These are phyloP conservation scores for Strigomonas galati DNA, from an alignment of 208 protist species.

Conservation along the genomic window DNA sequence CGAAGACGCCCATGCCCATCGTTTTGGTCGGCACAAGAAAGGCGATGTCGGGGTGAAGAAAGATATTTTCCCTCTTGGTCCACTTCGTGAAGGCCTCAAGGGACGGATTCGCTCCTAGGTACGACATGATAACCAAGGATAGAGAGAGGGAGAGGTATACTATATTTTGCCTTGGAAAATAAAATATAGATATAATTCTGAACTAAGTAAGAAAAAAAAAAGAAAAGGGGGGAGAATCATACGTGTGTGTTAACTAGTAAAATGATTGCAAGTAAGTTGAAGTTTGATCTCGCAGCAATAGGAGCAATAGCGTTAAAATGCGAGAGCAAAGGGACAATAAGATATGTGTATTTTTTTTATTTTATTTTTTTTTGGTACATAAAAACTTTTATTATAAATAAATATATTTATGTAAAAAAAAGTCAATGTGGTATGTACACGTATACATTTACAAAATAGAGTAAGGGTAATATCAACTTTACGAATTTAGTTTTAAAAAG, in stretches of 20 bases:
- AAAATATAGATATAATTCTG: slow-evolving; percentile 11
- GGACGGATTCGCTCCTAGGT: slow-evolving; percentile 55
- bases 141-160: slow-evolving; percentile 1
- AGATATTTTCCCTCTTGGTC: slow-evolving; percentile 72
- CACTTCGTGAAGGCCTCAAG: slow-evolving; percentile 57
- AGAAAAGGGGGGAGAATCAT: slow-evolving; percentile 9
- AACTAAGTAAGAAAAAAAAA: slow-evolving; percentile 13
- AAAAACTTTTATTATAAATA: neutral
- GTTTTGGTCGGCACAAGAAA: slow-evolving; percentile 82
- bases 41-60: slow-evolving; percentile 78
- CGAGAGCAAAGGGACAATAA: too few relatives aligned
- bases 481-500: slow-evolving; percentile 1
- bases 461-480: neutral
- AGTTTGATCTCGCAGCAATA: neutral
- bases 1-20: slow-evolving; percentile 83
- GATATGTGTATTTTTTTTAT: neutral
- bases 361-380: slow-evolving; percentile 4
- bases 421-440: neutral
- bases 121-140: slow-evolving; percentile 10
- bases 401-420: neutral
- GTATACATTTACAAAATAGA: neutral
- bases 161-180: neutral
- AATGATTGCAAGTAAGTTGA: neutral
- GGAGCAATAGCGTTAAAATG: neutral
- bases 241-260: neutral